phyloP scores from a whole-genome alignment of 345 rosid genomes.

The Raphanus raphanistrum region DNA sequence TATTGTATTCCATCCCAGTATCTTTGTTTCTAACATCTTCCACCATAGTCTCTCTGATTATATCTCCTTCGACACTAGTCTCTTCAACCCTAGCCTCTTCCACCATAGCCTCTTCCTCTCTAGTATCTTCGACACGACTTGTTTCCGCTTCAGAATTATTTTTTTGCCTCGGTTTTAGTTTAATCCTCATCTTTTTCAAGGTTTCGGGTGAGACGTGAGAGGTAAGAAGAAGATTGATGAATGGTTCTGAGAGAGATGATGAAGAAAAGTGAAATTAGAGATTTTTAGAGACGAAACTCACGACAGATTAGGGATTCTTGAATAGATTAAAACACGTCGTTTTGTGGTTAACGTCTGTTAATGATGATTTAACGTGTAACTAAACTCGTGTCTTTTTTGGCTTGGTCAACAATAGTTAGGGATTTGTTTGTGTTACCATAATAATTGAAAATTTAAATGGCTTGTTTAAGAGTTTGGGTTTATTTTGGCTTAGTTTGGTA shows the following conservation, averaged over 20 bases:
- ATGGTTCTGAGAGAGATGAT: not conserved
- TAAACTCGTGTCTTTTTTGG: too few relatives aligned
- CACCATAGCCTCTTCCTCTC: not conserved
- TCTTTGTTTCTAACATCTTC: not conserved
- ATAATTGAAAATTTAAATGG: too few relatives aligned
- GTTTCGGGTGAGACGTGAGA: not conserved
- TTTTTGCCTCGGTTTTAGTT: not conserved
- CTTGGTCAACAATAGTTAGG: too few relatives aligned
- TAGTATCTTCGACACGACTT: not conserved
- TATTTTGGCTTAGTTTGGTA: too few relatives aligned
- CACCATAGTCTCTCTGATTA: not conserved
- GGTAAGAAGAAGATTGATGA: not conserved
- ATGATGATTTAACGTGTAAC: too few relatives aligned
- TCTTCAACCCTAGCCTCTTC: not conserved
- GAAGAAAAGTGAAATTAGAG: not conserved
- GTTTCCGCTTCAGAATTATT: not conserved
- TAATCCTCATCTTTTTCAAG: not conserved
- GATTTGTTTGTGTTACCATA: too few relatives aligned
- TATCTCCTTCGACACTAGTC: not conserved
- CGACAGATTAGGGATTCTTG: not conserved
- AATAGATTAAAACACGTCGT: not conserved
- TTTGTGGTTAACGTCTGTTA: too few relatives aligned
- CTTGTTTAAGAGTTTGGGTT: too few relatives aligned
- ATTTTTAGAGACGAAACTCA: too few relatives aligned
- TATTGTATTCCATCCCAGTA: not conserved